Base-by-base conservation (phyloP, 1,139 yeast genomes). In the Saccharomyces hybrid region DNA sequence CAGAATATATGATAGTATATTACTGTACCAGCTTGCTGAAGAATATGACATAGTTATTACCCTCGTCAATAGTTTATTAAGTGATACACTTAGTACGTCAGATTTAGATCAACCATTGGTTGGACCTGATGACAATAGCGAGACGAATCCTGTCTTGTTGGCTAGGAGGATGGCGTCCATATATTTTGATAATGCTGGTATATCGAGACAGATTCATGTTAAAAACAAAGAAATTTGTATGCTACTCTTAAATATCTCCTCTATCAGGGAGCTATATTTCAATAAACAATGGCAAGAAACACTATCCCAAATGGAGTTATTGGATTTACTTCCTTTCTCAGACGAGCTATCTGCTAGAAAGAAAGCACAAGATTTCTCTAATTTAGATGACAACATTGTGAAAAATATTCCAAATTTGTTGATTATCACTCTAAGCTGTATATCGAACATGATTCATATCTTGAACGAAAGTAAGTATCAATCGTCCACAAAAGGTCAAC, bases 21-120 rank as follows among this genome's bases (percentile, higher is more conserved):
- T 88, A 54, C 76, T 93, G 55, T 93, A 88, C 68, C 97, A 91
- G 73, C 78, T 91, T 59, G 82, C 96, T 54, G 95, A 88, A 71
- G 96, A 91, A 64, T 87, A 86, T 69, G 88, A 88, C 66, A 84
- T 88, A 30, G 98, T 89, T n/a, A 80, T 91, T 13, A 71, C 79
- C 0, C 79, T 89, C 57, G 81, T 91, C 58, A 91, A 89, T 72
- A 81, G 82, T 64, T 73, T 89, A 32, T 75, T 93, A 52, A 90
- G 97, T 47, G 97, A 91, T 65, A 78, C 86, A 26, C 76, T 93
- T 52, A 78, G 89, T 46, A 79, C 86, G 50, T 81, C 87, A 2
- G 96, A 88, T 60, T 76, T 89, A 59, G 87, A 83, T 59, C 80
- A 81, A 63, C 81, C 89, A 6, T 75, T 87, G 49, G 54, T 63